Percentiles rank a stretch among this genome's conserved stretches.
Evolutionary conservation across 352 stramenopile species (phyloP).

Genomic region (Pythium vanterpoolii): DNA sequence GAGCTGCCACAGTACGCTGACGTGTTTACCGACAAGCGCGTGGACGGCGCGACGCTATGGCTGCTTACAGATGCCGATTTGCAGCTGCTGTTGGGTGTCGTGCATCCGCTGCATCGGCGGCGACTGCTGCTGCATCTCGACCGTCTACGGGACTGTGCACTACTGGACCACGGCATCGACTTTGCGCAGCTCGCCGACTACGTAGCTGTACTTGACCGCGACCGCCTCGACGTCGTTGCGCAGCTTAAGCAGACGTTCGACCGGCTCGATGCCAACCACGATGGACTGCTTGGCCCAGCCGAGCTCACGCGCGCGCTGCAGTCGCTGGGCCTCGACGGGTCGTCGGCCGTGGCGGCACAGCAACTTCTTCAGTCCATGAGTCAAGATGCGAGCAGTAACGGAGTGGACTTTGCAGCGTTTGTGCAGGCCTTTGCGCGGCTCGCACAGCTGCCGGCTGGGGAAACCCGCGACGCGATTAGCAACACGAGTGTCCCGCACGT

Average conservation of each 20-base stretch:
- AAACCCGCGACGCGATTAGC: constrained; percentile 1
- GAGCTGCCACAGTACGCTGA: constrained; percentile 49
- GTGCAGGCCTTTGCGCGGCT: constrained; percentile 52
- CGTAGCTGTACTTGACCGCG: constrained; percentile 59
- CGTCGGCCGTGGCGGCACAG: constrained; percentile 22
- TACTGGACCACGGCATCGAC: constrained; percentile 55
- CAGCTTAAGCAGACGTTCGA: constrained; percentile 73
- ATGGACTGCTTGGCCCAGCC: constrained; percentile 52
- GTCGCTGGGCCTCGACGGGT: constrained; percentile 23
- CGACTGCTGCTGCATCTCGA: constrained; percentile 57
- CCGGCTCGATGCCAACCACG: constrained; percentile 51
- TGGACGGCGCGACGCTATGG: constrained; percentile 65
- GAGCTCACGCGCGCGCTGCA: constrained; percentile 45
- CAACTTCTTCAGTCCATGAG: constrained; percentile 13
- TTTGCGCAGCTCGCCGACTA: constrained; percentile 76
- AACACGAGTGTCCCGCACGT: constrained; percentile 28
- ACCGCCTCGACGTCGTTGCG: constrained; percentile 59
- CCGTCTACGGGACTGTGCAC: constrained; percentile 54
- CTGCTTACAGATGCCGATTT: constrained; percentile 58
- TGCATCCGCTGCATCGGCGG: constrained; percentile 52
- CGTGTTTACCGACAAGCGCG: constrained; percentile 45
- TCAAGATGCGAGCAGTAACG: background rate
- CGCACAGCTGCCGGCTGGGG: constrained; percentile 39
- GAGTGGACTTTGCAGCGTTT: constrained; percentile 56
- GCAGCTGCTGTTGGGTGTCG: constrained; percentile 57